Evolutionary conservation across 352 stramenopile genomes (phyloP).

Genomic region (Globisporangium heterothallicum): DNA sequence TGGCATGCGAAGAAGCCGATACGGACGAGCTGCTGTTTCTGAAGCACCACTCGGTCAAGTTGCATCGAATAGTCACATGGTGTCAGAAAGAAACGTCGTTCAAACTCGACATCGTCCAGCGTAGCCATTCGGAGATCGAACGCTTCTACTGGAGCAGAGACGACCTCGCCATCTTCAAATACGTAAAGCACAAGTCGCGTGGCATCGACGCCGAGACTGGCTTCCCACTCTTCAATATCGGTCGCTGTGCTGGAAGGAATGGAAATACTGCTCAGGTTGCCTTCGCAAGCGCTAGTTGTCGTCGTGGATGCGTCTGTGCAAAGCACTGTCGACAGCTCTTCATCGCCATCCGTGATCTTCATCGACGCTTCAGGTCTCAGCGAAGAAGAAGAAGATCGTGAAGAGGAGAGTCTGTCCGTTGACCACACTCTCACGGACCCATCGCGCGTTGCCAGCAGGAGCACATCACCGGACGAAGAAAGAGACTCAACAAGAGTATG

Average conservation of each 20-base stretch:
- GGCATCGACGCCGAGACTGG: not conserved
- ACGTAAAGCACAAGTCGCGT: slow-evolving; percentile 21
- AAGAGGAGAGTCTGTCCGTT: not conserved
- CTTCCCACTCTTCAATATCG: slow-evolving; percentile 5
- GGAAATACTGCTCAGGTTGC: not conserved
- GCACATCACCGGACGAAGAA: not conserved
- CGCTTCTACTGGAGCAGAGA: slow-evolving; percentile 11
- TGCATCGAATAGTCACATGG: not conserved
- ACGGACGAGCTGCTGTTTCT: slow-evolving; percentile 7
- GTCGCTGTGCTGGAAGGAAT: not conserved
- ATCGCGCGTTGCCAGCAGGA: not conserved
- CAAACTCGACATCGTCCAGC: slow-evolving; percentile 3
- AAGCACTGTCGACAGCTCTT: not conserved
- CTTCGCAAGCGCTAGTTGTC: not conserved
- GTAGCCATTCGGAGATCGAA: slow-evolving; percentile 1
- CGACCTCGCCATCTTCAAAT: slow-evolving; percentile 22
- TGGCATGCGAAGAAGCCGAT: slow-evolving; percentile 4
- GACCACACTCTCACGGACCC: not conserved
- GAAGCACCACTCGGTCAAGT: slow-evolving; percentile 4
- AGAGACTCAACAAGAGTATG: not conserved
- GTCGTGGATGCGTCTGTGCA: not conserved
- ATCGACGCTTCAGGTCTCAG: not conserved
- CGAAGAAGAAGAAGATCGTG: not conserved
- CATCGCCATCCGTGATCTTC: not conserved
- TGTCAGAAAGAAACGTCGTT: not conserved